Conservation (phyloP, 2,329 filamentous ascomycete species). For the Pseudogymnoascus sp. region DNA sequence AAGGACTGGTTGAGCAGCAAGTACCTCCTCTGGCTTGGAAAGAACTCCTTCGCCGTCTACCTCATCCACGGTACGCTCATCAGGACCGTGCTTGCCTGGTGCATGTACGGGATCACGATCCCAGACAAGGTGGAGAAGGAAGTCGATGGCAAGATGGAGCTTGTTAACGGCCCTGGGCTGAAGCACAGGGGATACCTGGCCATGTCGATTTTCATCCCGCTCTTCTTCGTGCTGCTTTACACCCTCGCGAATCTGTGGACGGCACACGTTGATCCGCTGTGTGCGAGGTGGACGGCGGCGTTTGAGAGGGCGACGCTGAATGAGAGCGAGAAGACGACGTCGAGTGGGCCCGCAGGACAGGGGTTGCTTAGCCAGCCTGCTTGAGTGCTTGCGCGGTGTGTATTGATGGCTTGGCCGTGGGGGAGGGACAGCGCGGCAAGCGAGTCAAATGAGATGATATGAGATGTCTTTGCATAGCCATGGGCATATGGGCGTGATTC, state of each 20-base stretch:
- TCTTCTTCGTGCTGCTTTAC: slow-evolving; percentile 42
- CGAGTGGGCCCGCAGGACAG: neutral
- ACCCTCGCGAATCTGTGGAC: slow-evolving; percentile 43
- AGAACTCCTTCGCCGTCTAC: slow-evolving; percentile 57
- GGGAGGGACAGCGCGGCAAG: neutral
- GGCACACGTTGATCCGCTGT: slow-evolving; percentile 45
- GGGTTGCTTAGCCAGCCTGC: neutral
- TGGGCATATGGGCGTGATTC: neutral
- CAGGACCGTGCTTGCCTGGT: slow-evolving; percentile 51
- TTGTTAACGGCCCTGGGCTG: slow-evolving; percentile 29
- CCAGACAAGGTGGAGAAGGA: slow-evolving; percentile 24
- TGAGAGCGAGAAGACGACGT: slow-evolving; percentile 9
- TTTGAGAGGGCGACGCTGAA: slow-evolving; percentile 18
- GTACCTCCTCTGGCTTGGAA: slow-evolving; percentile 53
- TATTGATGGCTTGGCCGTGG: neutral
- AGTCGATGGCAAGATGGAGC: slow-evolving; percentile 22
- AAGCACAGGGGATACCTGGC: slow-evolving; percentile 31
- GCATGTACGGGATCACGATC: slow-evolving; percentile 43
- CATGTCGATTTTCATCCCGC: slow-evolving; percentile 33
- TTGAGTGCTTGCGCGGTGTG: neutral
- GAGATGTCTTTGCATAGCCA: neutral
- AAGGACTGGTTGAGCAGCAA: slow-evolving; percentile 46
- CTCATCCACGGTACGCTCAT: slow-evolving; percentile 55
- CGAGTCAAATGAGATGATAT: neutral
- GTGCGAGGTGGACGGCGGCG: slow-evolving; percentile 36